phyloP scores from a whole-genome alignment of 352 stramenopile genomes.

The Globisporangium solare region DNA sequence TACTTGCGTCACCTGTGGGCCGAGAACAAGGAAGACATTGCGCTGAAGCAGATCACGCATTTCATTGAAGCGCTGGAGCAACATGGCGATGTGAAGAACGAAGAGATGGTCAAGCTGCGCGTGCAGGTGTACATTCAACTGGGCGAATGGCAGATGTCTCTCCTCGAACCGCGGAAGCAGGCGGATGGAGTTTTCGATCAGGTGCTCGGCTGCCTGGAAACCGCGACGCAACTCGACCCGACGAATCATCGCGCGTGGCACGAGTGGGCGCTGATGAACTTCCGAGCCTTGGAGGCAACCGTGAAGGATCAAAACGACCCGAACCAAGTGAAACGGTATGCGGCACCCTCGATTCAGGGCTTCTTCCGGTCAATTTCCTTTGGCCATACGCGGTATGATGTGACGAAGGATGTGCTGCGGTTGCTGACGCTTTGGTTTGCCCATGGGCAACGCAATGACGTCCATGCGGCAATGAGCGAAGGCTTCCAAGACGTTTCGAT shows the following conservation, averaged over 20 bases:
- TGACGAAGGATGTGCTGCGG: conserved; percentile 97
- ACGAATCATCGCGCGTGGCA: conserved; percentile 98
- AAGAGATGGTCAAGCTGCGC: conserved; percentile 70
- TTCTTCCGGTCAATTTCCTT: conserved; percentile 98
- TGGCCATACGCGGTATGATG: conserved; percentile 91
- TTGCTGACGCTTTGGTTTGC: conserved; percentile 98
- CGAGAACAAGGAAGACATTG: conserved; percentile 78
- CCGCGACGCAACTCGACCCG: conserved; percentile 74
- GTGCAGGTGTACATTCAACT: conserved; percentile 86
- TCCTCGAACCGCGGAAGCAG: conserved; percentile 70
- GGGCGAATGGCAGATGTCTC: conserved; percentile 81
- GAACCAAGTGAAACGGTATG: conserved; percentile 52
- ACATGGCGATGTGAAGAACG: conserved; percentile 48
- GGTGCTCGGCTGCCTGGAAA: conserved; percentile 77
- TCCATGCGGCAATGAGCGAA: conserved; percentile 67
- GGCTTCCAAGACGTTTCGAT: conserved; percentile 94
- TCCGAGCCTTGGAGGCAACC: conserved; percentile 73
- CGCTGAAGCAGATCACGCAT: conserved; percentile 77
- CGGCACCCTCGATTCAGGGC: conserved; percentile 93
- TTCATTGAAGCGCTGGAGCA: conserved; percentile 83
- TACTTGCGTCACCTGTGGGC: conserved; percentile 82
- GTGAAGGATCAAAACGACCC: conserved; percentile 54
- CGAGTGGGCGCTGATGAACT: conserved; percentile 98
- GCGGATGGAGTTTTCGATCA: conserved; percentile 67
- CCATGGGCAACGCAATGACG: conserved; percentile 92